Percentiles rank a stretch among this genome's conserved stretches.
Evolutionary conservation across 495 filamentous ascomycete genomes (phyloP).

Genomic region (Acidiella bohemica): DNA sequence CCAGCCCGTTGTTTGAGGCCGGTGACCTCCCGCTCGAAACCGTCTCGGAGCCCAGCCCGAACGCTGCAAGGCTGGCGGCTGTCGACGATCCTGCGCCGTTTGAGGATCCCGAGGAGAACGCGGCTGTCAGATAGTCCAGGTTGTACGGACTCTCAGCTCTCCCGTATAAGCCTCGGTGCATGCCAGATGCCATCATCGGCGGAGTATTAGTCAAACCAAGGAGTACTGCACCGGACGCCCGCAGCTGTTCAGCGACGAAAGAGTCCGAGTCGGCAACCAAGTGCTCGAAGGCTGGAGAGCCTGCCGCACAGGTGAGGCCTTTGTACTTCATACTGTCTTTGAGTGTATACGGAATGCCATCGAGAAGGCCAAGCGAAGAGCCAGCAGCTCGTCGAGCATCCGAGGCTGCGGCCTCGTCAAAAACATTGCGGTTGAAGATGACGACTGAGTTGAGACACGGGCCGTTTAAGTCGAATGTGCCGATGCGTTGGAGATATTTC

Average conservation of each 20-base stretch:
- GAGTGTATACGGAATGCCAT: constrained; percentile 28
- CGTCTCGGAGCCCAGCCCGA: constrained; percentile 26
- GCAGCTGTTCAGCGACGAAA: constrained; percentile 20
- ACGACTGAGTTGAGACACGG: constrained; percentile 25
- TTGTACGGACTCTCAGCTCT: constrained; percentile 29
- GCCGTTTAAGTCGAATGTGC: constrained; percentile 20
- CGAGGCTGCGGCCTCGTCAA: constrained; percentile 27
- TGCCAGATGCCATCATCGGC: constrained; percentile 28
- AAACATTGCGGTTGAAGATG: constrained; percentile 24
- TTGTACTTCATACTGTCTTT: constrained; percentile 28
- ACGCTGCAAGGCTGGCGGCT: constrained; percentile 26
- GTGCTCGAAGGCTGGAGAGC: constrained; percentile 25
- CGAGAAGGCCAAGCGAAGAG: constrained; percentile 10
- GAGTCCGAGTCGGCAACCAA: constrained; percentile 23
- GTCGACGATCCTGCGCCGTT: constrained; percentile 25
- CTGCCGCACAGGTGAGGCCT: constrained; percentile 27
- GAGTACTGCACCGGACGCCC: constrained; percentile 24
- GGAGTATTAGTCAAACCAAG: constrained; percentile 31
- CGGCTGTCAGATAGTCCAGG: constrained; percentile 25
- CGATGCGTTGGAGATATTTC: constrained; percentile 21
- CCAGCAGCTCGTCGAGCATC: constrained; percentile 23
- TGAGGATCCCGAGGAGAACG: constrained; percentile 28
- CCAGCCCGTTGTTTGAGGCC: constrained; percentile 27
- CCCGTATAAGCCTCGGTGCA: constrained; percentile 28
- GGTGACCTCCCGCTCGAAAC: constrained; percentile 25